These are phyloP conservation scores for Mrakia gelida DNA, from an alignment of 768 basidiomycete species.

Conservation along the genomic window DNA sequence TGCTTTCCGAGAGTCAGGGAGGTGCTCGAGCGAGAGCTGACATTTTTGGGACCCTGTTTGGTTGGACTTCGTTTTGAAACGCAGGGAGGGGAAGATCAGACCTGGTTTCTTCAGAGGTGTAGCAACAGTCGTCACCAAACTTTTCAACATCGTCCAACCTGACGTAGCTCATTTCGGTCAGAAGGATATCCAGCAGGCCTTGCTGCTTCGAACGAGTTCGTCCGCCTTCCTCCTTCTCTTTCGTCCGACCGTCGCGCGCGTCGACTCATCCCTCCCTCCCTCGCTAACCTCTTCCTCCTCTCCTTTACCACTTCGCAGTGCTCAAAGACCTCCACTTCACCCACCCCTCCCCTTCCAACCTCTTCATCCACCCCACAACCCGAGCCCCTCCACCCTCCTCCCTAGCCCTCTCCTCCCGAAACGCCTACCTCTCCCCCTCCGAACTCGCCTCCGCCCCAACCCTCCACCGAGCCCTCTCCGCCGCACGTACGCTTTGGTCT, in stretches of 20 bases:
- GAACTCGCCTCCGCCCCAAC: slow-evolving; percentile 66
- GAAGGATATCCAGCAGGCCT: slow-evolving; percentile 95
- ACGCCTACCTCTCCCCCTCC: slow-evolving; percentile 65
- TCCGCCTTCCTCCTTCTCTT: background rate
- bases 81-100: slow-evolving; percentile 25
- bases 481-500: slow-evolving; percentile 58
- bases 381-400: slow-evolving; percentile 57
- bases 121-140: slow-evolving; percentile 87
- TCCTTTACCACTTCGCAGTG: slow-evolving; percentile 45
- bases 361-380: slow-evolving; percentile 84
- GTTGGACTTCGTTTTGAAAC: background rate
- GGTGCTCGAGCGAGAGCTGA: no score
- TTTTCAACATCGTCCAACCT: slow-evolving; percentile 91
- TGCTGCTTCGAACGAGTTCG: slow-evolving; percentile 58
- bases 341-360: slow-evolving; percentile 63
- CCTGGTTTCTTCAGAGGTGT: slow-evolving; percentile 81
- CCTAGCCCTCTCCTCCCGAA: slow-evolving; percentile 86
- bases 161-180: slow-evolving; percentile 92
- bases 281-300: background rate
- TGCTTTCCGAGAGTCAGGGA: background rate
- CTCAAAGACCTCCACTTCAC: slow-evolving; percentile 73
- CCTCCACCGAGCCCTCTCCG: slow-evolving; percentile 64
- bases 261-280: background rate
- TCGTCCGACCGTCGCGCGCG: background rate
- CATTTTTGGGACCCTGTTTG: background rate